Percentiles rank a stretch among this genome's conserved stretches.
phyloP scores from a whole-genome alignment of 2,329 filamentous ascomycete species.

The Pezicula radicicola region DNA sequence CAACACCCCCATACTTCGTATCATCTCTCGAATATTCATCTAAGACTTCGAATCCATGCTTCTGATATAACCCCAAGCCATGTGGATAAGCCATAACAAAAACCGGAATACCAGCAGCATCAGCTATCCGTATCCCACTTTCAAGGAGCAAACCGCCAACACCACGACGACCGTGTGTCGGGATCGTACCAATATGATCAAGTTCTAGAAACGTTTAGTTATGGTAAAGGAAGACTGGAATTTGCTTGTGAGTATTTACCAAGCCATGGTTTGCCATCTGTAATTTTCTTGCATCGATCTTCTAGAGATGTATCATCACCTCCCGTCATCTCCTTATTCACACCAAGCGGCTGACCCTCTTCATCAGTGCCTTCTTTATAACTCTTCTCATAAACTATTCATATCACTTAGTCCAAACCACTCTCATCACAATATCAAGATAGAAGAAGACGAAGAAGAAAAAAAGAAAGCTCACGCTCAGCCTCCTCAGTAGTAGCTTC shows the following conservation, averaged over 20 bases:
- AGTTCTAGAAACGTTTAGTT: neutral
- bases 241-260: too few species aligned
- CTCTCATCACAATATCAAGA: too few species aligned
- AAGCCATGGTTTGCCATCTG: too few species aligned
- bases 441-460: too few species aligned
- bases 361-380: neutral
- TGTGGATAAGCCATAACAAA: neutral
- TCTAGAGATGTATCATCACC: neutral
- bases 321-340: neutral
- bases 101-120: neutral
- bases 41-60: neutral
- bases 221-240: too few species aligned
- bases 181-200: neutral
- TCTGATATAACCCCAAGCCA: neutral
- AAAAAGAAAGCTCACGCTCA: neutral
- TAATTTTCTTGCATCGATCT: neutral
- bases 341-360: neutral
- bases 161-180: neutral
- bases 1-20: neutral
- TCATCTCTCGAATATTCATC: neutral
- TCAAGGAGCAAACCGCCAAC: neutral
- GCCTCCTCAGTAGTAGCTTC: neutral
- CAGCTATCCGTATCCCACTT: neutral
- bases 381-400: too few species aligned
- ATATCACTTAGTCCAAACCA: too few species aligned